Conservation (phyloP, 140 eudicot species). For the Stevia rebaudiana region DNA sequence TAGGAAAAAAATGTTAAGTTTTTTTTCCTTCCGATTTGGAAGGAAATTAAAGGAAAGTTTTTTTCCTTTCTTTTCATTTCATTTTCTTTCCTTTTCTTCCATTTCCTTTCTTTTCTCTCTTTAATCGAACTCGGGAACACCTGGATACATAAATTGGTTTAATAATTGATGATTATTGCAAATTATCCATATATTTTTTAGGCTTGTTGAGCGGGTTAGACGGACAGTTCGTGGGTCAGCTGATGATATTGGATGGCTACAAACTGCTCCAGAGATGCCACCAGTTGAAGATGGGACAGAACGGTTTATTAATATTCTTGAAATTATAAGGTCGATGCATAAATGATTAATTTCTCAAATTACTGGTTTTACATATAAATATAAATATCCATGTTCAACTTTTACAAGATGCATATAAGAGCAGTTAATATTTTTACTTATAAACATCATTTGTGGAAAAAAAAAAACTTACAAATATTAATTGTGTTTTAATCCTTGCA, state of each 20-base stretch:
- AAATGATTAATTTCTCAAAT: neutral
- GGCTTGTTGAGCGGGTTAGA: slow-evolving; percentile 69
- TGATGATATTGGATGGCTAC: slow-evolving; percentile 99
- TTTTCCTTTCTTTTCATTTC: too few relatives aligned
- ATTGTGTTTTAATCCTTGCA: slow-evolving; percentile 9
- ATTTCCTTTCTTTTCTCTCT: too few relatives aligned
- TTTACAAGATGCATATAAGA: too few relatives aligned
- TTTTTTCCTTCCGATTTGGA: too few relatives aligned
- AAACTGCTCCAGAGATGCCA: slow-evolving; percentile 72
- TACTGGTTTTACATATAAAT: neutral
- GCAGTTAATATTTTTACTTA: neutral
- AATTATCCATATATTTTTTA: slow-evolving; percentile 26
- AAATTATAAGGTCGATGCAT: slow-evolving; percentile 57
- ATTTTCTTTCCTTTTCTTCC: too few relatives aligned
- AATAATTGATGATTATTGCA: neutral
- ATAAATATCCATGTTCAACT: too few relatives aligned
- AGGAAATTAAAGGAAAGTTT: too few relatives aligned
- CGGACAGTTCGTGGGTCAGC: slow-evolving; percentile 90
- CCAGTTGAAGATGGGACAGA: slow-evolving; percentile 95
- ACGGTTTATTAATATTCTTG: slow-evolving; percentile 75
- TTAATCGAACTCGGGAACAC: too few relatives aligned
- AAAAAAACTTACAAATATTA: neutral
- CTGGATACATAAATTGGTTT: neutral
- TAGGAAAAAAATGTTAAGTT: too few relatives aligned
- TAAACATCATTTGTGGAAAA: too few relatives aligned